Conservation (phyloP, 2,329 filamentous ascomycete genomes). For the Cephalotrichum gorgonifer region DNA sequence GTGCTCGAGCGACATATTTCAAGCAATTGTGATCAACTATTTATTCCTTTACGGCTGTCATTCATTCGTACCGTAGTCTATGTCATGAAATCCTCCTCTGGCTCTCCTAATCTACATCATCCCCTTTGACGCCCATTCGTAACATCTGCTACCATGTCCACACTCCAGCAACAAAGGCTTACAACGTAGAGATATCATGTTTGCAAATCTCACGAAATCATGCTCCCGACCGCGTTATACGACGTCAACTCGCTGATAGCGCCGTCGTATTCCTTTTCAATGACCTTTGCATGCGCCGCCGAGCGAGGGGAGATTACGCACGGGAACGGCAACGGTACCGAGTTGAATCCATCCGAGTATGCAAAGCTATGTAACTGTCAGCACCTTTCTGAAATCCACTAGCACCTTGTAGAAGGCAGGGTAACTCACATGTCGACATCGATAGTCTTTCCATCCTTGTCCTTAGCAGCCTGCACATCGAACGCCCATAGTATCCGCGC, state of each 20-base stretch:
- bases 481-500: constrained; percentile 45
- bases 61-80: too few species aligned
- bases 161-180: too few species aligned
- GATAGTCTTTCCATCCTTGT: constrained; percentile 17
- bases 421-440: constrained; percentile 27
- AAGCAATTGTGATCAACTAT: too few species aligned
- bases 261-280: constrained; percentile 18
- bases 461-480: constrained; percentile 20
- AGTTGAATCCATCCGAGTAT: constrained; percentile 31
- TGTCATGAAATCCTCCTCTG: too few species aligned
- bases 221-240: neutral
- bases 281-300: constrained; percentile 15
- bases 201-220: neutral
- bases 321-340: constrained; percentile 26
- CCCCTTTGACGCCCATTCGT: too few species aligned
- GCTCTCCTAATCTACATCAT: too few species aligned
- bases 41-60: too few species aligned
- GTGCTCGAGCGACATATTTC: too few species aligned
- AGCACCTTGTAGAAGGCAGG: neutral
- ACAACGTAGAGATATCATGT: too few species aligned
- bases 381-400: neutral
- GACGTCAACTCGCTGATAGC: constrained; percentile 11
- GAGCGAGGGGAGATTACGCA: constrained; percentile 27
- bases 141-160: too few species aligned
- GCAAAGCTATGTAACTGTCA: constrained; percentile 20